Evolutionary conservation across 768 basidiomycete species (phyloP), one percentile per base, ranked within the genome.

Genomic region (Hygrophoropsis aurantiaca): DNA sequence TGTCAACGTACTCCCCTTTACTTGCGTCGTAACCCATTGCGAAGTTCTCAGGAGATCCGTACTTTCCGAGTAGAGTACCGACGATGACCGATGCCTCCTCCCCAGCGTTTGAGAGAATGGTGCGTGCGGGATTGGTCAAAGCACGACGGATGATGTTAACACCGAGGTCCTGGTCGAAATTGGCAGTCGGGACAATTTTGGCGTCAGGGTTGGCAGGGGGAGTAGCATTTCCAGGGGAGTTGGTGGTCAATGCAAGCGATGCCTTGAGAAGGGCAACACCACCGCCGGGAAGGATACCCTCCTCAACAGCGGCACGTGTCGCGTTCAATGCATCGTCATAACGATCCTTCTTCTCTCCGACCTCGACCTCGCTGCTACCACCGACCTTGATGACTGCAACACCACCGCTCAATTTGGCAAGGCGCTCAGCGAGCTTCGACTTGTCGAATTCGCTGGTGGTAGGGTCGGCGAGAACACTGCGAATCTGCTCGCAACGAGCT

Each of bases 321-420:
- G 94, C 94, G 67, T 97, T 97, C 39, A 97, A 78, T 1, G 94
- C 94, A 62, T 95, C 93, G 57, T 97, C 94, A 61, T 97, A 97
- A 30, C 94, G 80, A 66, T 98, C 95, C 83, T 98, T 97, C 90
- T 97, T 98, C 81, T 98, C 95, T 6, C 94, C 80, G 50, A 98
- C 95, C 72, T 97, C 95, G 42, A 97, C 95, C 69, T 98, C 95
- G 43, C 80, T 83, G 19, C 85, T 74, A 15, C 95, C 95, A 46
- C 95, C 95, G 52, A 97, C 95, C 72, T 92, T 94, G 80, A 97
- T 97, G 70, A 98, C 94, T 13, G 95, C 95, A 39, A 98, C 95
- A 70, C 95, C 94, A 37, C 95, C 95, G 36, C 81, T 82, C 44
- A 98, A 78, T 79, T 99, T 98, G 53, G 95, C 95, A 37, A 99